A percentile compares a stretch with the other conserved stretches of the same genome.
Conservation (phyloP, 225 moss, liverwort and hornwort genomes). For the Pseudisothecium myosuroides region DNA sequence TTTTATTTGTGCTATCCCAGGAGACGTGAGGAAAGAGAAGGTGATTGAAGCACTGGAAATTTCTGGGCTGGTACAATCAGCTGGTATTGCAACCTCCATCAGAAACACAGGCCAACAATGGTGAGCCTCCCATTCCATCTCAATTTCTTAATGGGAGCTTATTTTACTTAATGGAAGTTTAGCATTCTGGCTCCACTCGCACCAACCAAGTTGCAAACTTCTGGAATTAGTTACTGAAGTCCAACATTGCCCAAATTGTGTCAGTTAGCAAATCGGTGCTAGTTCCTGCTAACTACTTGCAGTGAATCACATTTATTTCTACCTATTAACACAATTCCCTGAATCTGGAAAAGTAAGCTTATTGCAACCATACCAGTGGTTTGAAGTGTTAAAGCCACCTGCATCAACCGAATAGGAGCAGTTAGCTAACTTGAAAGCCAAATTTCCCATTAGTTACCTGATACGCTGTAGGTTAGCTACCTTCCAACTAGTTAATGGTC, state of each 20-base stretch:
- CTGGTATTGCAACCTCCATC: slow-evolving; percentile 39
- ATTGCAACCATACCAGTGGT: background rate
- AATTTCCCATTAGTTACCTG: background rate
- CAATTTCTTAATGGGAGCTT: background rate
- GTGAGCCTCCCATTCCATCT: background rate
- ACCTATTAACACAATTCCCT: no score
- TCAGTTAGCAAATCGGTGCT: background rate
- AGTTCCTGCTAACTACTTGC: background rate
- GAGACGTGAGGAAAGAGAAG: slow-evolving; percentile 23
- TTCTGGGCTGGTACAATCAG: slow-evolving; percentile 29
- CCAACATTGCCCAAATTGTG: background rate
- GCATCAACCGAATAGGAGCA: background rate
- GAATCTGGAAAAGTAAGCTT: background rate
- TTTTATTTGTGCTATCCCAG: background rate
- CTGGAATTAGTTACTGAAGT: background rate
- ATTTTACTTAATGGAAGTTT: background rate
- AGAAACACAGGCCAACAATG: slow-evolving; percentile 48
- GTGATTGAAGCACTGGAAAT: slow-evolving; percentile 30
- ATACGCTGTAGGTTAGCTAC: background rate
- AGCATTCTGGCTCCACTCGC: background rate
- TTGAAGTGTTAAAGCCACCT: background rate
- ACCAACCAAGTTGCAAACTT: background rate
- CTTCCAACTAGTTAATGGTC: background rate
- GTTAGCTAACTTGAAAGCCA: background rate
- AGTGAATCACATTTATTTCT: background rate